Evolutionary conservation across 352 stramenopile genomes (phyloP).

Genomic region (Phytophthora parvispora): DNA sequence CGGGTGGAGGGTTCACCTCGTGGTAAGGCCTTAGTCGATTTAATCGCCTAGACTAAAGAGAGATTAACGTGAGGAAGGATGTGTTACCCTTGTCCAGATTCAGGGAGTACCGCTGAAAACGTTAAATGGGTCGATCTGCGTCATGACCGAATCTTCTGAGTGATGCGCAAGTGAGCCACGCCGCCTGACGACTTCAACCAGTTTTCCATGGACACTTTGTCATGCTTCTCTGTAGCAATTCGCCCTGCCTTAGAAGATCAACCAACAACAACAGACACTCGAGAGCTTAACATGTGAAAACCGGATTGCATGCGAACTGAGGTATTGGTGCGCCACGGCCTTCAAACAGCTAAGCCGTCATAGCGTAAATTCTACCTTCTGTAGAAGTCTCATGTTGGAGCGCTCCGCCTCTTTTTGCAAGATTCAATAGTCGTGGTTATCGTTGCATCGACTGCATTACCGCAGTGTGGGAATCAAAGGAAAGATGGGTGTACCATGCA

Average conservation of each 20-base stretch:
- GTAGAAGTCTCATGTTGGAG: not conserved
- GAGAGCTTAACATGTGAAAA: too few species aligned
- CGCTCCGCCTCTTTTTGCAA: too few species aligned
- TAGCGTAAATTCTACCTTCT: not conserved
- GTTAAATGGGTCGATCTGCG: not conserved
- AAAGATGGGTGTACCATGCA: not conserved
- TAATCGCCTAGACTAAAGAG: conserved; percentile 6
- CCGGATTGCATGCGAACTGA: too few species aligned
- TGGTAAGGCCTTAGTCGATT: conserved; percentile 13
- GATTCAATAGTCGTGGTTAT: not conserved
- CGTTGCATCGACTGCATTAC: not conserved
- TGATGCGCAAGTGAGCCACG: conserved; percentile 12
- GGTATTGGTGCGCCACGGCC: too few species aligned
- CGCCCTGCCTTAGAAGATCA: too few species aligned
- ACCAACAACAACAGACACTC: too few species aligned
- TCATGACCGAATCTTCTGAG: conserved; percentile 10
- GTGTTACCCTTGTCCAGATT: conserved; percentile 16
- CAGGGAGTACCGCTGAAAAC: conserved; percentile 8
- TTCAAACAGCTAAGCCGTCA: not conserved
- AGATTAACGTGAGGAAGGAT: conserved; percentile 18
- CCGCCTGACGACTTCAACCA: not conserved
- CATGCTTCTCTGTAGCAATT: not conserved
- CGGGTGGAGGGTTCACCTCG: not conserved
- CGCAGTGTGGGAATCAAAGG: not conserved
- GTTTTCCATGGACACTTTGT: not conserved